Base-by-base conservation (phyloP, 164 flowering plant genomes). In the Cinnamomum chago region DNA sequence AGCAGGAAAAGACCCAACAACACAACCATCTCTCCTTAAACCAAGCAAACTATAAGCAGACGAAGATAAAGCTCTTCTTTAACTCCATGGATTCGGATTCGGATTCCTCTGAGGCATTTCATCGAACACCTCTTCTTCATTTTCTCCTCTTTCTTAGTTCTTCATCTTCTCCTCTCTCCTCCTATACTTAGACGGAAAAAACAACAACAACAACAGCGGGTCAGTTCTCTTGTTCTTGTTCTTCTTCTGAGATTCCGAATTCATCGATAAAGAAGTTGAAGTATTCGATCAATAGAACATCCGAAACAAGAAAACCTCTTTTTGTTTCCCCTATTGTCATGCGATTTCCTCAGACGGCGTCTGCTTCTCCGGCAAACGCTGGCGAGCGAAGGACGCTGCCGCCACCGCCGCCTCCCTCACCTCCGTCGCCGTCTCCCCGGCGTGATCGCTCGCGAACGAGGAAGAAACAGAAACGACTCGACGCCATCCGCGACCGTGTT, bases 381-480 rank as follows among this genome's bases (percentile, higher is more conserved):
- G 68, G 71, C 17, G 73, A 70, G 51, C 62, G 67, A 65, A 70
- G 70, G 50, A 71, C 67, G 23, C 60, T 33, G 23, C 58, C 22
- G 13, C 50, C 73, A 2, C 68, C 76, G 25, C 24, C 58, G 27
- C 33, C 17, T 9, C 28, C 71, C 25, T 76, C 60, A 68, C 58
- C 30, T 27, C 25, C 33, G 58, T 51, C 24, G 2, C 65, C 68
- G 5, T 76, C 23, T 7, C 72, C 68, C 13, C 76, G 67, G 52
- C 17, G 75, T 12, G 72, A 77, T 50, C 67, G 70, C 18, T 73
- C 77, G 52, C 74, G 89, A 79, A 75, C 81, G 51, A 82, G 83
- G 75, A 92, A 85, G 85, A 93, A 88, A 84, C 92, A 86, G 76
- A 95, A 93, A 82, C 84, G 86, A 72, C 88, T 93, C 9, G 97